Evolutionary conservation across 2,329 filamentous ascomycete genomes (phyloP).

Genomic region (Claviceps sp.): DNA sequence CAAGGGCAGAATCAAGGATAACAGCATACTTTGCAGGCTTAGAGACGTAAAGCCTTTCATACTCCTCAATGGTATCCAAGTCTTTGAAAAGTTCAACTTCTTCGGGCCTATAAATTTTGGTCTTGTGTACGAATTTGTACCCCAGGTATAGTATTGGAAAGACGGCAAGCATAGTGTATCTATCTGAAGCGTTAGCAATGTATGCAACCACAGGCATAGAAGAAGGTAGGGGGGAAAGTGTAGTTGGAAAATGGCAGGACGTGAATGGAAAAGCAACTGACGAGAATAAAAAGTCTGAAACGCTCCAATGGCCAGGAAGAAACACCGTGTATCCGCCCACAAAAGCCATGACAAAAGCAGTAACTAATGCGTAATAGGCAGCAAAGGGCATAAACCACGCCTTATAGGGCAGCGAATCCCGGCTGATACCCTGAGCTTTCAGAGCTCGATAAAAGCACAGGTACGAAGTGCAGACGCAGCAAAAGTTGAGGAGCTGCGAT

Average conservation of each 20-base stretch:
- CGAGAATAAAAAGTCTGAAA: conserved; percentile 61
- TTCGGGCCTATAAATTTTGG: conserved; percentile 38
- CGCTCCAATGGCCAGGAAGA: conserved; percentile 47
- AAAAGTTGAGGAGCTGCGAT: conserved; percentile 62
- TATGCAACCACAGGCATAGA: not conserved
- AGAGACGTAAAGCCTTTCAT: conserved; percentile 46
- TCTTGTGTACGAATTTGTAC: conserved; percentile 60
- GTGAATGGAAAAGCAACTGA: conserved; percentile 18
- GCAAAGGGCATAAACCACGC: conserved; percentile 57
- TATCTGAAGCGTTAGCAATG: conserved; percentile 8
- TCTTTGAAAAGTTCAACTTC: conserved; percentile 52
- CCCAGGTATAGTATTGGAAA: conserved; percentile 56
- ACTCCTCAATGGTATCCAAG: conserved; percentile 54
- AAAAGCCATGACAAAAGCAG: conserved; percentile 58
- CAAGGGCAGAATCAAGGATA: not conserved
- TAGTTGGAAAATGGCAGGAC: no score
- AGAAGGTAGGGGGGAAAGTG: not conserved
- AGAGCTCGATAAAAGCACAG: conserved; percentile 59
- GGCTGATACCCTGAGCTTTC: conserved; percentile 53
- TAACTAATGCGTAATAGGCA: conserved; percentile 51
- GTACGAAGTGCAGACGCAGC: conserved; percentile 56
- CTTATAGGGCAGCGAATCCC: conserved; percentile 56
- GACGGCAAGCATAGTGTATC: conserved; percentile 59
- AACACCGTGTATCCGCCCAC: conserved; percentile 69
- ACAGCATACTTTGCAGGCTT: conserved; percentile 36